phyloP scores from a whole-genome alignment of 1,284 basidiomycete species.

The Trametes pubescens region DNA sequence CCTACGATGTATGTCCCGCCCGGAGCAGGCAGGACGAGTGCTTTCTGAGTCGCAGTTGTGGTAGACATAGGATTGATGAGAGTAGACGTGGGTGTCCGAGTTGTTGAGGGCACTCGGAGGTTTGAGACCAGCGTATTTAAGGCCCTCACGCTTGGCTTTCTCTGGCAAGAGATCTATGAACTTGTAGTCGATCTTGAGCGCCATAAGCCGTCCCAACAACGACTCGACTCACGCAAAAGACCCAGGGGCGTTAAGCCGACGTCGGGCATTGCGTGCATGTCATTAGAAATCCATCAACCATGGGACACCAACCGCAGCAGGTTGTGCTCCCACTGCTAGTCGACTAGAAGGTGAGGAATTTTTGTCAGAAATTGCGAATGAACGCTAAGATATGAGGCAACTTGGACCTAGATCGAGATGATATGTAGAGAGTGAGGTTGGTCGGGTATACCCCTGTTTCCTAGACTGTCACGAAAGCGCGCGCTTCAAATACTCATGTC shows the following conservation, averaged over 20 bases:
- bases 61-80: not conserved
- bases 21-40: slow-evolving; percentile 32
- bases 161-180: no score
- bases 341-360: not conserved
- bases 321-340: not conserved
- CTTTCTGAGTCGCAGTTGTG: slow-evolving; percentile 30
- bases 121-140: not conserved
- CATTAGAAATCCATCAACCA: not conserved
- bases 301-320: no score
- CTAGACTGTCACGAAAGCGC: no score
- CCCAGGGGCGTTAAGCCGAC: not conserved
- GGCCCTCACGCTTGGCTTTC: no score
- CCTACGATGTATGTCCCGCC: slow-evolving; percentile 30
- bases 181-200: no score
- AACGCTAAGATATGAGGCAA: slow-evolving; percentile 17
- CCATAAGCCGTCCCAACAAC: no score
- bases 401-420: no score
- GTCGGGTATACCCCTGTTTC: no score
- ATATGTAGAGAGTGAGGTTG: no score
- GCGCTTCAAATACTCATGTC: no score
- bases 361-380: not conserved
- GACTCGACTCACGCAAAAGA: no score
- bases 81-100: not conserved
- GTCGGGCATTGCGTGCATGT: not conserved
- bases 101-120: not conserved